These are phyloP conservation scores for Brettanomyces custersianus DNA, from an alignment of 805 yeast species.

Conservation along the genomic window DNA sequence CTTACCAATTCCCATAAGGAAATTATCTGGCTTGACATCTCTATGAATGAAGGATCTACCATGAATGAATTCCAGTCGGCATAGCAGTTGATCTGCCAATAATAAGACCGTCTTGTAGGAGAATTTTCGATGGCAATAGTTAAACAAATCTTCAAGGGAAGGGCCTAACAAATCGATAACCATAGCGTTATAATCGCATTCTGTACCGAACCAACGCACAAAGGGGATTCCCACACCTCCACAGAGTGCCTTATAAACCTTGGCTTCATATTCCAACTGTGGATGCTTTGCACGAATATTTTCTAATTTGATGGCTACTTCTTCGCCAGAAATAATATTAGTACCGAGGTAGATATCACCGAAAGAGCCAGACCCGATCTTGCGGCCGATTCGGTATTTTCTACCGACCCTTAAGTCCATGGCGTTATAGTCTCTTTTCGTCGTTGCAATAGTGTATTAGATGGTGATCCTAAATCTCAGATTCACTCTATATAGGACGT, in stretches of 20 bases:
- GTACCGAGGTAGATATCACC: slow-evolving; percentile 95
- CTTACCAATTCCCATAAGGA: slow-evolving; percentile 82
- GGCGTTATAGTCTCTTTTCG: too few species aligned
- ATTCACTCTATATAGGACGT: too few species aligned
- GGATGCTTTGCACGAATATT: slow-evolving; percentile 89
- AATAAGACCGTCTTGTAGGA: slow-evolving; percentile 87
- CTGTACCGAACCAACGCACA: slow-evolving; percentile 95
- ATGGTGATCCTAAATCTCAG: too few species aligned
- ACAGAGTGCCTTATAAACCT: slow-evolving; percentile 86
- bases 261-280: slow-evolving; percentile 92
- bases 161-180: slow-evolving; percentile 95
- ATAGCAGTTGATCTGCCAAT: slow-evolving; percentile 88
- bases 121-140: slow-evolving; percentile 90
- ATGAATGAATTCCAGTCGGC: slow-evolving; percentile 91
- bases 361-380: slow-evolving; percentile 94
- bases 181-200: slow-evolving; percentile 94
- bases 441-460: too few species aligned
- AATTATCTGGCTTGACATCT: slow-evolving; percentile 79
- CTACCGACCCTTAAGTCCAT: slow-evolving; percentile 84
- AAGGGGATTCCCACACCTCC: slow-evolving; percentile 98
- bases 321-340: slow-evolving; percentile 91
- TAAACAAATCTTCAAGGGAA: slow-evolving; percentile 87
- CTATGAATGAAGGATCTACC: slow-evolving; percentile 87
- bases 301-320: slow-evolving; percentile 93
- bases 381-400: slow-evolving; percentile 87